phyloP scores from a whole-genome alignment of 306 rosid genomes.

The Citrullus mucosospermus region DNA sequence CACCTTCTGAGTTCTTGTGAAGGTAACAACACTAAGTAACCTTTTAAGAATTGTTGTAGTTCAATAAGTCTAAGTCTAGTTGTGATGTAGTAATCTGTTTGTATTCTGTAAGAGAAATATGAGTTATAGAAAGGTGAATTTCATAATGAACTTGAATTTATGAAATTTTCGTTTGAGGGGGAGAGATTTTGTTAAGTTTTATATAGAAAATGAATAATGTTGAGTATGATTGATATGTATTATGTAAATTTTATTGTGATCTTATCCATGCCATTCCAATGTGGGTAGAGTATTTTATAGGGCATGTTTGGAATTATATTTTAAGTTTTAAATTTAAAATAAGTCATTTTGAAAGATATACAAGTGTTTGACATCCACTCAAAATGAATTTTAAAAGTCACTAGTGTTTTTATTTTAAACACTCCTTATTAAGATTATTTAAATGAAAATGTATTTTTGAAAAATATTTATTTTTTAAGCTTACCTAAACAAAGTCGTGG shows the following conservation, averaged over 20 bases:
- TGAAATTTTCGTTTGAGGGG: not conserved
- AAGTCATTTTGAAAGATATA: too few relatives aligned
- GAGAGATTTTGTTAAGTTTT: not conserved
- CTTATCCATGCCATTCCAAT: not conserved
- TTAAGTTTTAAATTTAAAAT: too few relatives aligned
- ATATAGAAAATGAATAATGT: not conserved
- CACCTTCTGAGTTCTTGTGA: constrained; percentile 74
- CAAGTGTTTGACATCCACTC: too few relatives aligned
- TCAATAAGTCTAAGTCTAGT: not conserved
- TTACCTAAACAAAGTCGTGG: too few relatives aligned
- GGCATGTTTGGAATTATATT: too few relatives aligned
- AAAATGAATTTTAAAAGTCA: too few relatives aligned
- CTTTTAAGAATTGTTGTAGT: not conserved
- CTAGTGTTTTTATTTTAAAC: too few relatives aligned
- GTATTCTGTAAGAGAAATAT: not conserved
- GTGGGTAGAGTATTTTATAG: not conserved
- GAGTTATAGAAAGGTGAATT: not conserved
- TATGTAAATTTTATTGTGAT: not conserved
- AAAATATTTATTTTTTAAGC: too few relatives aligned
- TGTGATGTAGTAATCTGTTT: not conserved
- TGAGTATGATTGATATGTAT: not conserved
- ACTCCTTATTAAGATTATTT: too few relatives aligned
- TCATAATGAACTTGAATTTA: not conserved
- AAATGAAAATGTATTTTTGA: too few relatives aligned
- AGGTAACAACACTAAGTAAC: not conserved